These are phyloP conservation scores for Tuctoria greenei DNA, from an alignment of 176 grass and related monocot species.

Conservation along the genomic window DNA sequence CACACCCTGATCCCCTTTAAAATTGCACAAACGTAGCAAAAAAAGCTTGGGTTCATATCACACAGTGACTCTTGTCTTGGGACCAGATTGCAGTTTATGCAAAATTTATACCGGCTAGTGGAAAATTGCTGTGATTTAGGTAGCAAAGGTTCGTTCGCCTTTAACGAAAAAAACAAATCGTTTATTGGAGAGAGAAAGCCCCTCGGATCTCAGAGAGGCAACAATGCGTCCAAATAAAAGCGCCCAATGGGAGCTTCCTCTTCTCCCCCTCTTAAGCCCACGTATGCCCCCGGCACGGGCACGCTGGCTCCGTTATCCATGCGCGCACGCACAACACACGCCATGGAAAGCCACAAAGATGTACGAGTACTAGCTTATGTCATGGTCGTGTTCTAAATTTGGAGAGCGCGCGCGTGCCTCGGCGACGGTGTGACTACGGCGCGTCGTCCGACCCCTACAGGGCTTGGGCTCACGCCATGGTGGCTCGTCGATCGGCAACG, in stretches of 20 bases:
- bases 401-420: slow-evolving; percentile 30
- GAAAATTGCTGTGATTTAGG: slow-evolving; percentile 27
- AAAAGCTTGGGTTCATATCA: neutral
- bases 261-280: slow-evolving; percentile 65
- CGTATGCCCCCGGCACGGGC: slow-evolving; percentile 31
- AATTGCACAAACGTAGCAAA: neutral
- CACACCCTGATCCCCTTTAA: neutral
- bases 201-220: slow-evolving; percentile 42
- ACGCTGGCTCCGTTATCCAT: slow-evolving; percentile 26
- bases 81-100: neutral
- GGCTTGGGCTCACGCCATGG: slow-evolving; percentile 19
- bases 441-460: neutral
- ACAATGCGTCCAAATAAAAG: slow-evolving; percentile 43
- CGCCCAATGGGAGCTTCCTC: slow-evolving; percentile 62
- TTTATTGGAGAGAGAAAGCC: neutral
- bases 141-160: neutral
- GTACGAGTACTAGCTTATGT: slow-evolving; percentile 46
- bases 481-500: slow-evolving; percentile 2
- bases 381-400: slow-evolving; percentile 22
- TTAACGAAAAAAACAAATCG: neutral
- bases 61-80: neutral
- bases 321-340: slow-evolving; percentile 33
- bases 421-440: slow-evolving; percentile 23
- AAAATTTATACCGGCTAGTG: neutral
- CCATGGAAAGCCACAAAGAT: slow-evolving; percentile 38